phyloP scores from a whole-genome alignment of 805 yeast species.

The Helenozyma baotianmanensis region DNA sequence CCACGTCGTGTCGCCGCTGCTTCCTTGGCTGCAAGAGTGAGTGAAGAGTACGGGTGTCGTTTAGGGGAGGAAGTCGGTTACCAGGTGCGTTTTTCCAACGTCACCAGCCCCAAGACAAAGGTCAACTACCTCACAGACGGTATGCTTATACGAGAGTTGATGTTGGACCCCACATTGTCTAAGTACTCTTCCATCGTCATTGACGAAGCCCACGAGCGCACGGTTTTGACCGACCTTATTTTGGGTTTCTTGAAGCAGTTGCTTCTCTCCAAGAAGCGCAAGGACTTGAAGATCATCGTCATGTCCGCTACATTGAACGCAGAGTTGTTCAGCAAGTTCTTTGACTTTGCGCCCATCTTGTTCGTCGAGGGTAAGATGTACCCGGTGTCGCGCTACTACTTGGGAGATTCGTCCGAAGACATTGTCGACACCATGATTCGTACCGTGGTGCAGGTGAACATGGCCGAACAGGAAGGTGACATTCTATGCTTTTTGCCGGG shows the following conservation, averaged over 20 bases:
- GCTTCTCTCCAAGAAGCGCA: conserved; percentile 42
- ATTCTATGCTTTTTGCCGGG: conserved; percentile 92
- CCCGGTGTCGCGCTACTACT: conserved; percentile 71
- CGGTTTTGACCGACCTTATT: conserved; percentile 83
- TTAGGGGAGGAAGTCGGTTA: conserved; percentile 87
- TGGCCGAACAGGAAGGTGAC: conserved; percentile 81
- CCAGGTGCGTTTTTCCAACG: conserved; percentile 85
- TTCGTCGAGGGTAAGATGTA: conserved; percentile 87
- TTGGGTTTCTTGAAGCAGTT: conserved; percentile 83
- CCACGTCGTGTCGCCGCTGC: conserved; percentile 98
- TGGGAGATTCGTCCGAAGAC: conserved; percentile 67
- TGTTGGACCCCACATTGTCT: conserved; percentile 62
- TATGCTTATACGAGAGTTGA: conserved; percentile 88
- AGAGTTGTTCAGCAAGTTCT: conserved; percentile 74
- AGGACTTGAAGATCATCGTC: conserved; percentile 64
- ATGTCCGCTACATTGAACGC: conserved; percentile 99
- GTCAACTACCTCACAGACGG: conserved; percentile 93
- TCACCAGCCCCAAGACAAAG: conserved; percentile 53
- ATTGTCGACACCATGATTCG: conserved; percentile 75
- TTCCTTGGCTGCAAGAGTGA: conserved; percentile 85
- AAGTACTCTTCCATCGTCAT: conserved; percentile 74
- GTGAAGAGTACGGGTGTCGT: conserved; percentile 76
- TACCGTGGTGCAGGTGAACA: conserved; percentile 72
- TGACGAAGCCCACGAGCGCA: conserved; percentile 98
- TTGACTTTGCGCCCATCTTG: conserved; percentile 73